These are phyloP conservation scores for Trichoderma erinaceum DNA, from an alignment of 495 filamentous ascomycete genomes.

Conservation along the genomic window DNA sequence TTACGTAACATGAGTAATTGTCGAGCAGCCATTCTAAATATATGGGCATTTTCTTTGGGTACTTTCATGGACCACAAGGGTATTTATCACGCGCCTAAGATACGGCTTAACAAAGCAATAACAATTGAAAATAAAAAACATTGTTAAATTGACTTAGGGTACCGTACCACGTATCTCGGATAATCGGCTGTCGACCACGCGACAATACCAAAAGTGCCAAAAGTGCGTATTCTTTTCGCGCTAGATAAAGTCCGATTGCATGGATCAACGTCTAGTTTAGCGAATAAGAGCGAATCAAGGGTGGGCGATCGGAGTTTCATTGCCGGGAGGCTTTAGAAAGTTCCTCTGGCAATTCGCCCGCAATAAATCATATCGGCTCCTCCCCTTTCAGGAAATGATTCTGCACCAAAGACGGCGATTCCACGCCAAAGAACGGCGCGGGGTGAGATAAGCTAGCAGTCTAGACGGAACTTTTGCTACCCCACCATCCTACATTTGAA, in stretches of 20 bases:
- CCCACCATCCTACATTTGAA: not conserved
- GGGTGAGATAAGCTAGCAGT: not conserved
- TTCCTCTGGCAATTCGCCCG: not conserved
- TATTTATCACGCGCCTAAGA: too few species aligned
- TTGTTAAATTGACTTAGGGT: not conserved
- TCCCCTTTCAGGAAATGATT: constrained; percentile 1
- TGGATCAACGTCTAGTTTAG: not conserved
- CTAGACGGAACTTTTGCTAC: not conserved
- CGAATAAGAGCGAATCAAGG: not conserved
- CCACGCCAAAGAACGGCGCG: not conserved
- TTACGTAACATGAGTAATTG: too few species aligned
- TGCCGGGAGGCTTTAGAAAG: not conserved
- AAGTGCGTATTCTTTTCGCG: not conserved
- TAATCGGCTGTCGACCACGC: not conserved
- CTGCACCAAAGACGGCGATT: not conserved
- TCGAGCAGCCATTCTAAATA: too few species aligned
- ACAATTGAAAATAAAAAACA: too few species aligned
- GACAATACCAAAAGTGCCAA: not conserved
- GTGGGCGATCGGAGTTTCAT: not conserved
- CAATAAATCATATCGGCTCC: not conserved
- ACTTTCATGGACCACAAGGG: too few species aligned
- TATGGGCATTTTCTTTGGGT: too few species aligned
- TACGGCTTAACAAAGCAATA: too few species aligned
- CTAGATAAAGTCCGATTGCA: not conserved
- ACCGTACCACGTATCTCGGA: not conserved